These are phyloP conservation scores for Candida berthetii DNA, from an alignment of 805 yeast genomes.

Conservation along the genomic window DNA sequence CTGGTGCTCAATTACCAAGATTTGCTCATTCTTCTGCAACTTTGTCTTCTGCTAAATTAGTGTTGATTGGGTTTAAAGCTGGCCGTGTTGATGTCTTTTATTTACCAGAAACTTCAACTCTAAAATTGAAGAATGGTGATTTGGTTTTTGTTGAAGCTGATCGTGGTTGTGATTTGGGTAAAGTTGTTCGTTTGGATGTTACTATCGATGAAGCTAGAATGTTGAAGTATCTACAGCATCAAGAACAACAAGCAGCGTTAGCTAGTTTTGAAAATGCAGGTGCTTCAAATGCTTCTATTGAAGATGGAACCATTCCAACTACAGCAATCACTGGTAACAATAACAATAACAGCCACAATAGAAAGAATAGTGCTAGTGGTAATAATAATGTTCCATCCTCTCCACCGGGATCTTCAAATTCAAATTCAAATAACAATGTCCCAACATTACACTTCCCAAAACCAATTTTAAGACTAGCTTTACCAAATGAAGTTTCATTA, in stretches of 20 bases:
- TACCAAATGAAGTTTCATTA: constrained; percentile 63
- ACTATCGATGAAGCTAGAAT: constrained; percentile 62
- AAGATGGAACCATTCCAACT: not conserved
- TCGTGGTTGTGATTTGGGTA: constrained; percentile 76
- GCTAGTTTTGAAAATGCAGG: constrained; percentile 15
- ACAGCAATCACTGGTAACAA: not conserved
- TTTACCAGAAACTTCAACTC: constrained; percentile 31
- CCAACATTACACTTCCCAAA: constrained; percentile 46
- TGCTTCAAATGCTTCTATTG: not conserved
- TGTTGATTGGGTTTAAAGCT: constrained; percentile 70
- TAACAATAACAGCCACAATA: not conserved
- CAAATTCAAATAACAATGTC: constrained; percentile 4
- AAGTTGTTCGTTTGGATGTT: constrained; percentile 61
- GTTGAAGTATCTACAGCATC: constrained; percentile 68
- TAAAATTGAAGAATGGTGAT: constrained; percentile 49
- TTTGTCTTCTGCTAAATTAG: constrained; percentile 30
- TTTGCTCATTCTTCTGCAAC: not conserved
- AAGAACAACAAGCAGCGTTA: constrained; percentile 57
- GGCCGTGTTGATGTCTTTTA: constrained; percentile 77
- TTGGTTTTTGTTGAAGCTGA: constrained; percentile 80
- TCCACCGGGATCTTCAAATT: not conserved
- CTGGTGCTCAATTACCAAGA: constrained; percentile 3
- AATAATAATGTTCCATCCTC: not conserved
- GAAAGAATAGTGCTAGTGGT: not conserved
- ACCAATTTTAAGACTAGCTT: constrained; percentile 71